A percentile compares a stretch with the other conserved stretches of the same genome.
Conservation (phyloP, 169 alveolate species). For the Plasmodium vivax region DNA sequence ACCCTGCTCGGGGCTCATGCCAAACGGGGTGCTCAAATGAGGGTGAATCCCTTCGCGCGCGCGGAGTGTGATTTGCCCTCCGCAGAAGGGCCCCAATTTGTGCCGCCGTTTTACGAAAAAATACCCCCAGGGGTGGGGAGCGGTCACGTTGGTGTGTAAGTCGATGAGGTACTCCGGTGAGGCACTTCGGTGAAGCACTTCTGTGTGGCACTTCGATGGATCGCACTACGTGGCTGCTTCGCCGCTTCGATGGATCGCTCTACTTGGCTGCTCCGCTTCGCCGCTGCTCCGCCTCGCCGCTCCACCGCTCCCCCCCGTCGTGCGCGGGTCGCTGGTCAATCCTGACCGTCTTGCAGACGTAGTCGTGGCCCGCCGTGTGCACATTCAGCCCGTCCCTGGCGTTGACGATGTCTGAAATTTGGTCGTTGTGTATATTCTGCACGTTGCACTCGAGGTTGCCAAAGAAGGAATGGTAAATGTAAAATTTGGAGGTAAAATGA, state of each 20-base stretch:
- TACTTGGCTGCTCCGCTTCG: neutral
- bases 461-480: slow-evolving; percentile 51
- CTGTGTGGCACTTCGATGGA: too few species aligned
- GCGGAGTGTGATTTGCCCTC: neutral
- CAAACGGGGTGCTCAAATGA: neutral
- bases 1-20: neutral
- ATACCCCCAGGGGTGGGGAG: neutral
- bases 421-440: slow-evolving; percentile 58
- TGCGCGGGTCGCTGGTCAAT: slow-evolving; percentile 30
- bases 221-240: too few species aligned
- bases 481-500: slow-evolving; percentile 19
- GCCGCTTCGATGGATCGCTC: neutral
- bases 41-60: neutral
- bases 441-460: slow-evolving; percentile 47
- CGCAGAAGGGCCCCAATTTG: neutral
- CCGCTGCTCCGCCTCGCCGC: too few species aligned
- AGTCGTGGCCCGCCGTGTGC: slow-evolving; percentile 53
- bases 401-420: slow-evolving; percentile 33
- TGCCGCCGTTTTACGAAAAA: neutral
- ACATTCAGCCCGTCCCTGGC: slow-evolving; percentile 45
- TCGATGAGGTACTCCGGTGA: neutral
- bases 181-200: too few species aligned
- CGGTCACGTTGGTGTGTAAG: neutral
- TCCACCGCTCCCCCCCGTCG: neutral
- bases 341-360: slow-evolving; percentile 37